Evolutionary conservation across 768 basidiomycete genomes (phyloP).

Genomic region (Lentinula sp.): DNA sequence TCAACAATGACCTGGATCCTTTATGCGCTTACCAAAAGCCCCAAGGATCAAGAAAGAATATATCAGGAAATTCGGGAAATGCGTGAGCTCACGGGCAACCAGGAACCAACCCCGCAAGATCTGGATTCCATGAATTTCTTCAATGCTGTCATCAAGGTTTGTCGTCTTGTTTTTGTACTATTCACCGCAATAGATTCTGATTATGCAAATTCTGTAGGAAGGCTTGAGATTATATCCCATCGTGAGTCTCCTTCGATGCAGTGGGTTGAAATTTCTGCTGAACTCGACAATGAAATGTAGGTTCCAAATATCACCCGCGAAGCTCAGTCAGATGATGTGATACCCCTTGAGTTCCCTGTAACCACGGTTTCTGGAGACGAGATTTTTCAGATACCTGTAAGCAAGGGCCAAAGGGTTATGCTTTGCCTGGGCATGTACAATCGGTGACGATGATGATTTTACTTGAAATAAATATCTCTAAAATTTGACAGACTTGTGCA

Average conservation of each 20-base stretch:
- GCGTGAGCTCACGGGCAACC: slow-evolving; percentile 7
- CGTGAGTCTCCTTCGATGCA: slow-evolving; percentile 1
- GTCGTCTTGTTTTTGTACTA: background rate
- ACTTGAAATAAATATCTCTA: background rate
- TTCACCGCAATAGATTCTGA: background rate
- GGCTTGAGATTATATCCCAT: slow-evolving; percentile 24
- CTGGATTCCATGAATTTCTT: slow-evolving; percentile 26
- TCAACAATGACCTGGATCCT: slow-evolving; percentile 55
- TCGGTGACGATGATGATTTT: background rate
- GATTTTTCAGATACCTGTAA: slow-evolving; percentile 40
- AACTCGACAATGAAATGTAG: background rate
- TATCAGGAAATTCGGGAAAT: slow-evolving; percentile 45
- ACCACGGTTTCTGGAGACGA: slow-evolving; percentile 36
- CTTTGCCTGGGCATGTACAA: slow-evolving; percentile 49
- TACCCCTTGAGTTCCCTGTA: slow-evolving; percentile 55
- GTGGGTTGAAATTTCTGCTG: background rate
- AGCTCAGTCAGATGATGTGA: slow-evolving; percentile 36
- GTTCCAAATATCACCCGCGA: background rate
- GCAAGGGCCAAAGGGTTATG: slow-evolving; percentile 43
- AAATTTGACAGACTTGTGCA: slow-evolving; percentile 4
- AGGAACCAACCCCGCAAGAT: slow-evolving; percentile 16
- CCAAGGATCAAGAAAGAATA: slow-evolving; percentile 52
- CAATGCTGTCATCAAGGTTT: slow-evolving; percentile 17
- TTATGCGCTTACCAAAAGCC: slow-evolving; percentile 53
- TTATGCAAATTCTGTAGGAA: slow-evolving; percentile 16